Conservation (phyloP, 2,329 filamentous ascomycete species). For the Hypoxylon sp. region DNA sequence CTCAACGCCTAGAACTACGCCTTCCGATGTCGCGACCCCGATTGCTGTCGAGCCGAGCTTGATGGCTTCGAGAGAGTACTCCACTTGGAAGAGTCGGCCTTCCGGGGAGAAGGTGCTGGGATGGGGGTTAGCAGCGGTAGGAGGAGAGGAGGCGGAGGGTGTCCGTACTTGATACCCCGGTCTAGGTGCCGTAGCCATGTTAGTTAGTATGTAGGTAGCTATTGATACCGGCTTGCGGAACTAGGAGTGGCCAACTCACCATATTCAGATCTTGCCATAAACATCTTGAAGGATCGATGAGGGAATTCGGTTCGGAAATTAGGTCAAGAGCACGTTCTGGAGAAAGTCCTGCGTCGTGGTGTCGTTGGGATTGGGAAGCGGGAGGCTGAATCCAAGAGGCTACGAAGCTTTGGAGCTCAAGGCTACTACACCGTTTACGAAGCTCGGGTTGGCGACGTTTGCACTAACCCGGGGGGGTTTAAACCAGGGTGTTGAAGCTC, state of each 20-base stretch:
- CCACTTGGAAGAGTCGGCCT: constrained; percentile 99
- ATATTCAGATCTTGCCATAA: constrained; percentile 99
- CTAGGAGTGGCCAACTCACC: constrained; percentile 71
- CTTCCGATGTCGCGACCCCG: constrained; percentile 94
- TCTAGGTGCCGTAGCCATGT: constrained; percentile 70
- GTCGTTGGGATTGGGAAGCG: constrained; percentile 21
- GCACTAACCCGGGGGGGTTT: constrained; percentile 30
- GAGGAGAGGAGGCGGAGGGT: constrained; percentile 34
- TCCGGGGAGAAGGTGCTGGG: constrained; percentile 97
- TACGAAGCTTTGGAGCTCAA: constrained; percentile 52
- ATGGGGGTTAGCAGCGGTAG: constrained; percentile 37
- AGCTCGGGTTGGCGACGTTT: constrained; percentile 45
- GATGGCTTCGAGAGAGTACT: constrained; percentile 99
- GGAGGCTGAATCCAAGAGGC: constrained; percentile 27
- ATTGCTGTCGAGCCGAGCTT: constrained; percentile 99
- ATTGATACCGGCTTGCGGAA: constrained; percentile 34
- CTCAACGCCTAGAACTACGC: constrained; percentile 96
- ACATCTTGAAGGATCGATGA: constrained; percentile 79
- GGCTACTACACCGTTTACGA: constrained; percentile 57
- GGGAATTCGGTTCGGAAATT: constrained; percentile 21
- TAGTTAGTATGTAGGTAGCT: constrained; percentile 29
- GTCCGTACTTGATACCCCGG: constrained; percentile 93
- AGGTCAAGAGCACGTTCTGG: constrained; percentile 2
- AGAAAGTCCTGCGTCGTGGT: constrained; percentile 17
- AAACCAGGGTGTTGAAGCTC: constrained; percentile 17